A percentile compares a stretch with the other conserved stretches of the same genome.
phyloP scores from a whole-genome alignment of 805 yeast species.

The Wickerhamiella occidentalis region DNA sequence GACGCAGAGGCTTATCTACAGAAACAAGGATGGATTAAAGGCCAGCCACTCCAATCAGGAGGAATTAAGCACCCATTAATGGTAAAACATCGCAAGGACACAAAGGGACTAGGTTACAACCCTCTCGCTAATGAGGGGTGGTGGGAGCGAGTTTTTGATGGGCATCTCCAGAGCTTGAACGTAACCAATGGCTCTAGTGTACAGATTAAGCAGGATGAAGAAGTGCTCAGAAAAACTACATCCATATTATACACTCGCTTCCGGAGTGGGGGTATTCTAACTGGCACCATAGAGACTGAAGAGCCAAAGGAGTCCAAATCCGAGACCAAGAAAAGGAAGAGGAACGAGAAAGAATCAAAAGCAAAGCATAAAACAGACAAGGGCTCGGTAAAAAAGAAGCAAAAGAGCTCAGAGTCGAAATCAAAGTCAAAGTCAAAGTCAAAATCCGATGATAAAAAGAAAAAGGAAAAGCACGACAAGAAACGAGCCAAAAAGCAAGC shows the following conservation, averaged over 20 bases:
- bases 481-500: neutral
- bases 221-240: slow-evolving; percentile 22
- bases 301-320: neutral
- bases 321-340: slow-evolving; percentile 11
- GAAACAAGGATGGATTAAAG: slow-evolving; percentile 85
- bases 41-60: slow-evolving; percentile 69
- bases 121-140: slow-evolving; percentile 71
- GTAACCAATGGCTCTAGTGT: slow-evolving; percentile 34
- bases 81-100: slow-evolving; percentile 82
- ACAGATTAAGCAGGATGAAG: slow-evolving; percentile 43
- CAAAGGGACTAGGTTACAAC: slow-evolving; percentile 77
- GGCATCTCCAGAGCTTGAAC: slow-evolving; percentile 70
- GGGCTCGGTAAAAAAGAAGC: neutral
- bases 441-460: slow-evolving; percentile 7
- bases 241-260: slow-evolving; percentile 79
- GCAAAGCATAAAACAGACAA: slow-evolving; percentile 6
- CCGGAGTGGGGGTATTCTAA: slow-evolving; percentile 73
- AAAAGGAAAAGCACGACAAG: slow-evolving; percentile 2
- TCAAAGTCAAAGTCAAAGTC: neutral
- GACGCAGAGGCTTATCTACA: slow-evolving; percentile 60
- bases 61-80: slow-evolving; percentile 75
- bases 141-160: slow-evolving; percentile 97
- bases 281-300: slow-evolving; percentile 42
- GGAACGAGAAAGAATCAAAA: slow-evolving; percentile 9
- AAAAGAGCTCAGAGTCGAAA: neutral